Evolutionary conservation across 352 stramenopile genomes (phyloP), one percentile per base, ranked within the genome.

Genomic region (Pythium aphanidermatum): DNA sequence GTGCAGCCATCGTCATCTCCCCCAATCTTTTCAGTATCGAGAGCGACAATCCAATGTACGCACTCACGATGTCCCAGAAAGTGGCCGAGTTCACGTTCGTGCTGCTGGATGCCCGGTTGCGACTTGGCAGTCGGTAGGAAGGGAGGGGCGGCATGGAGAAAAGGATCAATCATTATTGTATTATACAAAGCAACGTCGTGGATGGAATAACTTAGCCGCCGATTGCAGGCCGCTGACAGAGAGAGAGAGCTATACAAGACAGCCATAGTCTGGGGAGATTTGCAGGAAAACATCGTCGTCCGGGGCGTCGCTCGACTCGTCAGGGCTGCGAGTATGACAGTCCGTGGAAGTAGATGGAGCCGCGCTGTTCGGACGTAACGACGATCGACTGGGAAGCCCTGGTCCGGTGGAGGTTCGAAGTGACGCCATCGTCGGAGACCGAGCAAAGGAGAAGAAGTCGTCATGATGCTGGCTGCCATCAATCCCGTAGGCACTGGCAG

Each of bases 201-300:
- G 27, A 55, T 35, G 24, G 35, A 37, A 56, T 56, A 56, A 56
- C 14, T 49, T 50, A 56, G 48, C 48, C 45, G 31, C 36, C 25
- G 27, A 27, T 21, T 50, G 45, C 19, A 11, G 20, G 29, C 41
- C 19, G 30, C 28, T 24, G 8, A 42, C 39, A n/a, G n/a, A n/a
- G n/a, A n/a, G n/a, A n/a, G n/a, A n/a, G n/a, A 27, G 20, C 64
- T 68, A 92, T 33, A 88, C 77, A 12, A 92, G 63, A 34, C 77
- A 92, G 30, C 80, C 80, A 45, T 88, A 92, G 47, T 90, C 77
- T 5, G 80, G 76, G 3, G 80, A 92, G 42, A 92, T 89, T 35
- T 92, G 80, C 31, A 85, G 66, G 45, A 92, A 92, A 35, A 92
- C 79, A 46, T 89, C 77, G 46, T 92, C 80, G 14, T 86, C 73